phyloP scores from a whole-genome alignment of 2,329 filamentous ascomycete genomes.

The Rachicladosporium sp. region DNA sequence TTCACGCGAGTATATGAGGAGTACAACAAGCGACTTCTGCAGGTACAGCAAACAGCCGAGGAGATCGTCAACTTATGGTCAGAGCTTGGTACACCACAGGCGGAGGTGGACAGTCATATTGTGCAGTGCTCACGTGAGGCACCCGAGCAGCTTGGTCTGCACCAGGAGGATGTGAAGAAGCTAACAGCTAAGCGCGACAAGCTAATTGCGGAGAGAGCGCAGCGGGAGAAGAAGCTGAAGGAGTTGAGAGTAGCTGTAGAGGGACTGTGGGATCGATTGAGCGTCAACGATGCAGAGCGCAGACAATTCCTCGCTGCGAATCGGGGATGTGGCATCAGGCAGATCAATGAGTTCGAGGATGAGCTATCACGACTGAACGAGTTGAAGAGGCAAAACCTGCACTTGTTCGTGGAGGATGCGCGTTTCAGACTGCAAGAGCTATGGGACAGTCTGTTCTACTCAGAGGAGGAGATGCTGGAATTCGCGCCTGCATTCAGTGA shows the following conservation, averaged over 20 bases:
- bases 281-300: constrained; percentile 68
- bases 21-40: constrained; percentile 70
- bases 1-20: constrained; percentile 95
- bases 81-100: constrained; percentile 85
- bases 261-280: constrained; percentile 75
- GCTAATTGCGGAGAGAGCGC: constrained; percentile 76
- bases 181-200: constrained; percentile 67
- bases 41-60: constrained; percentile 63
- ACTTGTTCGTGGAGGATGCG: constrained; percentile 91
- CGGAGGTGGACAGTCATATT: constrained; percentile 76
- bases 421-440: constrained; percentile 82
- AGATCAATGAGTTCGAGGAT: constrained; percentile 93
- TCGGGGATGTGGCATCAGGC: constrained; percentile 77
- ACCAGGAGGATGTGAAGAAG: constrained; percentile 68
- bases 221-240: constrained; percentile 62
- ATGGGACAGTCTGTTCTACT: constrained; percentile 89
- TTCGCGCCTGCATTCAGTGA: constrained; percentile 88
- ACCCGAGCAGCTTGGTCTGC: constrained; percentile 86
- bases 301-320: constrained; percentile 78
- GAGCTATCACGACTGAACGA: constrained; percentile 79
- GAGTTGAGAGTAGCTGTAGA: constrained; percentile 72
- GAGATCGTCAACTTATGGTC: constrained; percentile 92
- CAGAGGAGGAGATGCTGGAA: constrained; percentile 96
- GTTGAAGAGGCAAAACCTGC: constrained; percentile 86
- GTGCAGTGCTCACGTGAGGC: constrained; percentile 82